A percentile compares a stretch with the other conserved stretches of the same genome.
These are phyloP conservation scores for Cymbopogon flexuosus DNA, from an alignment of 202 grass and related monocot genomes.

Conservation along the genomic window DNA sequence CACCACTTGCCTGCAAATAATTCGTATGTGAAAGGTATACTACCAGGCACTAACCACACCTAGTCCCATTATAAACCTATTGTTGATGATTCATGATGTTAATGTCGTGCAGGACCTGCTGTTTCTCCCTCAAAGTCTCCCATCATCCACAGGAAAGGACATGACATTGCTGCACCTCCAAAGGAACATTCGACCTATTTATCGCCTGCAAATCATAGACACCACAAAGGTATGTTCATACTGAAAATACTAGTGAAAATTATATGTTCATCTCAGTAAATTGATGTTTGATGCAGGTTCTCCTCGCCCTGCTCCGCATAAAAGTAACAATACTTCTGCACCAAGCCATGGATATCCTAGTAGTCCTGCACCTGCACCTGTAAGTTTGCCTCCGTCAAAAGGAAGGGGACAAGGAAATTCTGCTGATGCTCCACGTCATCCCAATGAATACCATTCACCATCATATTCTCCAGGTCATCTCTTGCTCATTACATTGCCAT, in stretches of 20 bases:
- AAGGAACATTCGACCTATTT: slow-evolving; percentile 43
- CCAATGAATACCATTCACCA: slow-evolving; percentile 32
- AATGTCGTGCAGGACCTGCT: slow-evolving; percentile 40
- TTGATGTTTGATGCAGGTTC: slow-evolving; percentile 49
- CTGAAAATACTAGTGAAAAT: slow-evolving; percentile 12
- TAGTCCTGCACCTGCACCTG: slow-evolving; percentile 54
- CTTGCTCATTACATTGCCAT: slow-evolving; percentile 23
- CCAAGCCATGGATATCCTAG: slow-evolving; percentile 41
- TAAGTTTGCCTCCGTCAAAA: slow-evolving; percentile 35
- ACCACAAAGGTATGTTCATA: slow-evolving; percentile 38
- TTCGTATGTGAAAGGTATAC: slow-evolving; percentile 43
- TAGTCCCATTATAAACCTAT: slow-evolving; percentile 10
- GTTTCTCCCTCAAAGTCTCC: slow-evolving; percentile 45
- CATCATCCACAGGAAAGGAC: slow-evolving; percentile 34
- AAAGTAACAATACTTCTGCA: slow-evolving; percentile 42
- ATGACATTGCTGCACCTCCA: slow-evolving; percentile 44
- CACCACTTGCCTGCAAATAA: slow-evolving; percentile 38
- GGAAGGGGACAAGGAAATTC: slow-evolving; percentile 39
- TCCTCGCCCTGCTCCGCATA: slow-evolving; percentile 53
- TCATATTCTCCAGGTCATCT: slow-evolving; percentile 57
- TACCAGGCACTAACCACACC: not conserved
- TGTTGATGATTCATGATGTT: slow-evolving; percentile 31
- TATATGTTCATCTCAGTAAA: slow-evolving; percentile 14
- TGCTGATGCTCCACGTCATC: slow-evolving; percentile 48
- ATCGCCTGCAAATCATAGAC: slow-evolving; percentile 35